Base-by-base conservation (phyloP, 2,329 filamentous ascomycete genomes). In the Aspergillus uvarum region DNA sequence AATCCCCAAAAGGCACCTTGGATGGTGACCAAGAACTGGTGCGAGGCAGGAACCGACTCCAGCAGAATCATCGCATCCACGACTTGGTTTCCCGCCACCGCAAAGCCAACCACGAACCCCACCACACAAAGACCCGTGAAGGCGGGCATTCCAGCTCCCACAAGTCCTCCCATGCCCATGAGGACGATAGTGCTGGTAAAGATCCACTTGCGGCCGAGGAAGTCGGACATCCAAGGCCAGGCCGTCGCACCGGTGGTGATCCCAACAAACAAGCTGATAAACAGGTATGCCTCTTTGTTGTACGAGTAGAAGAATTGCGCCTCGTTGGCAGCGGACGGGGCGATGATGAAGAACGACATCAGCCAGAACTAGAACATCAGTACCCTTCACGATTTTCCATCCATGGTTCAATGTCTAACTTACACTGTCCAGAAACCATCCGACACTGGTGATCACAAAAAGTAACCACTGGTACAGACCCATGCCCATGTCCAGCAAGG, bases 121-220 rank as follows among this genome's bases (percentile, higher is more conserved):
- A 67, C 60, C 1, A 68, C 63, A 35, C 58, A 67, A 7, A 68
- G 73, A 77, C 62, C 61, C 3, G 59, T 65, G 47, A 67, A 67
- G 1, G 62, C 60, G 14, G 65, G 64, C 63, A 66, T 65, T 3
- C 65, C 66, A 2, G 66, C 66, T 4, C 65, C 65, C 11, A 68
- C 66, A 4, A 68, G 49, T 0, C 62, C 66, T 11, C 61, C 64
- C 59, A 64, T 64, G 1, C 64, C 59, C 60, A 66, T 64, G 2
- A 68, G 29, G 6, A 68, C 55, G 1, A 68, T n/a, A 0, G 65
- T 67, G 35, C 62, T 63, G 2, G 60, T 67, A 51, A 68, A 68
- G 22, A 66, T 63, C 60, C 59, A 62, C 44, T 64, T 64, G 1
- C 66, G 59, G 29, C 66, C 65, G 5, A 68, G 49, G 16, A 47